phyloP scores from a whole-genome alignment of 257 asterid genomes.

The Paraleonurus japonicus region DNA sequence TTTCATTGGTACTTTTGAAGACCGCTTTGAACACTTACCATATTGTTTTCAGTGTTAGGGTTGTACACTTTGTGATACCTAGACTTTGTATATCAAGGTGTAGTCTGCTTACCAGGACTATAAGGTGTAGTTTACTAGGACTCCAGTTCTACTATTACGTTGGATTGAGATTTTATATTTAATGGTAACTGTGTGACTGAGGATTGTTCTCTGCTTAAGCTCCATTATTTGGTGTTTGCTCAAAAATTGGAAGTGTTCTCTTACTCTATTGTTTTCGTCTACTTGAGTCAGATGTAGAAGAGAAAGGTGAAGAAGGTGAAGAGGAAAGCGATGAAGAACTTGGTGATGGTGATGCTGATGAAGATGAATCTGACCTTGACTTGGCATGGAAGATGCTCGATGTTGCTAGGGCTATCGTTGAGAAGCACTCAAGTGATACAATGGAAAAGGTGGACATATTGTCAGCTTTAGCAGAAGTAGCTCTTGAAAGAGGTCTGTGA shows the following conservation, averaged over 20 bases:
- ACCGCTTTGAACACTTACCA: neutral
- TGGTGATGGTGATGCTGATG: conserved; percentile 90
- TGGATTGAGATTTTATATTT: neutral
- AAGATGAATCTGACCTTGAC: conserved; percentile 96
- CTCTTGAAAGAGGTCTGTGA: conserved; percentile 88
- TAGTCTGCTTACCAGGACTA: no score
- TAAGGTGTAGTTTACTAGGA: neutral
- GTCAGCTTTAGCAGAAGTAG: conserved; percentile 94
- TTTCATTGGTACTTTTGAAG: neutral
- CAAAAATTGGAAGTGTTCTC: neutral
- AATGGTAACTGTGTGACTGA: neutral
- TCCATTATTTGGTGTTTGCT: conserved; percentile 2
- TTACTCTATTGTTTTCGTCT: neutral
- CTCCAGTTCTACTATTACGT: neutral
- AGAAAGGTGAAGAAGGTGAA: conserved; percentile 40
- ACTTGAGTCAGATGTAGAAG: conserved; percentile 33
- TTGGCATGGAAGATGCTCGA: conserved; percentile 99
- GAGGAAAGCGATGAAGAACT: conserved; percentile 68
- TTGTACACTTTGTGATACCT: neutral
- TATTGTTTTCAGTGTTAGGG: neutral
- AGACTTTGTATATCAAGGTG: neutral
- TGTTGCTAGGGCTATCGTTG: conserved; percentile 92
- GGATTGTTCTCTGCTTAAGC: conserved; percentile 2
- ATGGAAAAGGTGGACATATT: conserved; percentile 91
- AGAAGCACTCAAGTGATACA: conserved; percentile 68